Conservation (phyloP, 257 asterid genomes). For the Plectranthus barbatus region DNA sequence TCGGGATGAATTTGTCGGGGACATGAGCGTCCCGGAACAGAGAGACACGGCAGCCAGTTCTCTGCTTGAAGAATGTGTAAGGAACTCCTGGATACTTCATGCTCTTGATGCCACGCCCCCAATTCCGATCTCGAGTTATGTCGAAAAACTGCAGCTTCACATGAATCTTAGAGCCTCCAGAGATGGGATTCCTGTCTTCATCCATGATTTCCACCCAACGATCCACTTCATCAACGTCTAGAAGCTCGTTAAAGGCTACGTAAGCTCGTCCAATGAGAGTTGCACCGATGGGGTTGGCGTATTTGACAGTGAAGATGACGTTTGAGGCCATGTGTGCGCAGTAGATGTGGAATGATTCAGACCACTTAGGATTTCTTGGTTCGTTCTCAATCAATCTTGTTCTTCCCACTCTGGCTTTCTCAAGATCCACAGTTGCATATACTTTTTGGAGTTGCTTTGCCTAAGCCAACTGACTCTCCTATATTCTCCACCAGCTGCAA, state of each 20-base stretch:
- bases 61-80: slow-evolving; percentile 76
- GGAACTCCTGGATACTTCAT: slow-evolving; percentile 80
- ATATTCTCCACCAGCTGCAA: no score
- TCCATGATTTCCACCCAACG: slow-evolving; percentile 80
- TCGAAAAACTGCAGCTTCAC: slow-evolving; percentile 78
- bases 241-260: slow-evolving; percentile 53
- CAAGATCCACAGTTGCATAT: slow-evolving; percentile 72
- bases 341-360: slow-evolving; percentile 79
- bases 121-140: slow-evolving; percentile 59
- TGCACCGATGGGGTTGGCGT: slow-evolving; percentile 83
- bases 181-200: slow-evolving; percentile 54
- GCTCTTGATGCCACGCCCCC: slow-evolving; percentile 74
- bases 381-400: slow-evolving; percentile 60
- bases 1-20: slow-evolving; percentile 65
- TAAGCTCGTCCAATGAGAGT: slow-evolving; percentile 92
- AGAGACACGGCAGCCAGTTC: slow-evolving; percentile 76
- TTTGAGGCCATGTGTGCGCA: slow-evolving; percentile 72
- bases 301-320: slow-evolving; percentile 77
- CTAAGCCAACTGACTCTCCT: no score
- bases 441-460: no score
- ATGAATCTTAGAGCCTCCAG: slow-evolving; percentile 70
- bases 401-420: slow-evolving; percentile 85
- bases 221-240: slow-evolving; percentile 78
- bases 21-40: slow-evolving; percentile 89
- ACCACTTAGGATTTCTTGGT: slow-evolving; percentile 68